These are phyloP conservation scores for Cerrena zonata DNA, from an alignment of 1,284 basidiomycete species.

Conservation along the genomic window DNA sequence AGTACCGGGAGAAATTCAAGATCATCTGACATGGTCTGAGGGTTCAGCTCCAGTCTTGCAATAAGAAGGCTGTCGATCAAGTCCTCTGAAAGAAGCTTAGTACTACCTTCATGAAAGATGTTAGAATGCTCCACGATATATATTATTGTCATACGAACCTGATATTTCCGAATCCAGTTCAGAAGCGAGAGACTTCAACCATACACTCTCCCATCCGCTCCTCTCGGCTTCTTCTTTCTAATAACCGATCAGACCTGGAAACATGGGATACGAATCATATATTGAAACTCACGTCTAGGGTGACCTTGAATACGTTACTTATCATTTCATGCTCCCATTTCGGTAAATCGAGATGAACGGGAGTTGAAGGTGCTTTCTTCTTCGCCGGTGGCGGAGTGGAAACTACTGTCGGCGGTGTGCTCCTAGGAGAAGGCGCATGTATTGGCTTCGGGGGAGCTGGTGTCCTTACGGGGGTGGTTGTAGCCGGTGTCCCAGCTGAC, in stretches of 20 bases:
- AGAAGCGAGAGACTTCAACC: constrained; percentile 72
- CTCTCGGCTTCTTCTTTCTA: constrained; percentile 69
- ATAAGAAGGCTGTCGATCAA: constrained; percentile 81
- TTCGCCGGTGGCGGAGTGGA: constrained; percentile 32
- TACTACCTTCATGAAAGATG: constrained; percentile 2
- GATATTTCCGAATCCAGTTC: constrained; percentile 69
- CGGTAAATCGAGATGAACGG: constrained; percentile 48
- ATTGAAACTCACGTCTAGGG: constrained; percentile 58
- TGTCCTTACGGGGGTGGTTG: constrained; percentile 13
- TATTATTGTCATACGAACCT: constrained; percentile 34
- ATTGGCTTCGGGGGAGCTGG: constrained; percentile 16
- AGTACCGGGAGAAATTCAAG: constrained; percentile 74
- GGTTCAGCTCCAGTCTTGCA: constrained; percentile 79
- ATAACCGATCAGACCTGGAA: background rate
- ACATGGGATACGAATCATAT: background rate
- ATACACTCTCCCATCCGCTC: constrained; percentile 69
- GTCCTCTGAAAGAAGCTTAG: constrained; percentile 43
- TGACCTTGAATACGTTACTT: constrained; percentile 67
- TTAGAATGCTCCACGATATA: background rate
- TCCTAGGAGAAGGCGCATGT: constrained; percentile 20
- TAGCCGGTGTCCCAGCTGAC: constrained; percentile 20
- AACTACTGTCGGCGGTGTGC: constrained; percentile 25
- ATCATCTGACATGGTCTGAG: constrained; percentile 73
- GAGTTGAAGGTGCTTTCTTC: constrained; percentile 39
- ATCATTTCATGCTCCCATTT: constrained; percentile 75